Base-by-base conservation (phyloP, 352 stramenopile species). In the Nannochloropsis limnetica region DNA sequence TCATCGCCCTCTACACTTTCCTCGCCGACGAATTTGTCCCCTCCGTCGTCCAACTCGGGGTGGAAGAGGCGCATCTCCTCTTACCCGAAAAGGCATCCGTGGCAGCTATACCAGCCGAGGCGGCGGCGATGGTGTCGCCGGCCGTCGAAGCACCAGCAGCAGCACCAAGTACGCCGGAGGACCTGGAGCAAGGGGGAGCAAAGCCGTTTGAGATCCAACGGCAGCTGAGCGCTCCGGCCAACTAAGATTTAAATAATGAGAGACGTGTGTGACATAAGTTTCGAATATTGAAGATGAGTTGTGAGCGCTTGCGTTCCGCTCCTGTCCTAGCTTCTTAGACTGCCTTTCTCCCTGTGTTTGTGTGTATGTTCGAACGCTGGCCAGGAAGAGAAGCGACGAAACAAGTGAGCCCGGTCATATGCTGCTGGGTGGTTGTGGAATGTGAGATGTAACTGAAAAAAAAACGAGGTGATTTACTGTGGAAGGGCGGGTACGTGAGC, bases 1-100 rank as follows among this genome's bases (percentile, higher is more conserved):
- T 74, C 25, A 20, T 74, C 61, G 20, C 61, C 25, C 25, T 74
- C 3, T 74, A 74, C 61, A 74, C 61, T 74, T 74, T 74, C 25
- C 61, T 74, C 25, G 61, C 61, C 6, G 11, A 74, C 25, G 61
- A 74, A 20, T 25, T 74, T 14, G 61, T 15, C 3, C 61, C 61
- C 25, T 74, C 20, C 20, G n/a, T 29, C 25, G 20, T 74, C 11
- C 61, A 74, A 29, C 61, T 74, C 3, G 61, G 9, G 61, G 61
- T 25, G n/a, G 61, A 74, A 74, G 25, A 74, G 25, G 6, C 61
- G 61, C 22, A 67, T 67, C 44, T 74, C 61, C 25, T 74, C 20
- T 5, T 68, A 14, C 54, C 54, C 4, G 5, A 25, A 1, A 74
- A 28, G 20, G 8, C 11, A 28, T 29, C n/a, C 14, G 61, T 74